Evolutionary conservation across 345 rosid genomes (phyloP), one percentile per base, ranked within the genome.

Genomic region (Garcia nutans): DNA sequence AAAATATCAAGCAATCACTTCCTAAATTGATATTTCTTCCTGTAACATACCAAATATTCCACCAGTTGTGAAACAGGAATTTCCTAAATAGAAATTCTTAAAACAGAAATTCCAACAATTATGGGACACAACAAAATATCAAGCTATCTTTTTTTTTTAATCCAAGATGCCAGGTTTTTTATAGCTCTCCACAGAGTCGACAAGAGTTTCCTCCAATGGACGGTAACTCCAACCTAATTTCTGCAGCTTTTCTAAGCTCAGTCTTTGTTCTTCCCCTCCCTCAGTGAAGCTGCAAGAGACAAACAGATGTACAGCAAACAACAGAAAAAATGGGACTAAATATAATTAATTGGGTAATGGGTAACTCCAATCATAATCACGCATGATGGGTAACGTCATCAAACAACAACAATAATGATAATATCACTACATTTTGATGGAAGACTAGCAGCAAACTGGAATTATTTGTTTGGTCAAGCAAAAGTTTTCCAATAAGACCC

Each of bases 141-240:
- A 33, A 45, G 9, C 49, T 45, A 45, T 45, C 10, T 10, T 49
- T 68, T 37, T 20, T 33, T 3, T 1, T 65, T 50, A 79, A 7
- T 65, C 78, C 69, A 79, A 42, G 66, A 70, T 56, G 22, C 82
- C 84, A 28, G 84, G 74, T 56, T 49, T 64, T 8, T 13, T 54
- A 70, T 78, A 84, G 65, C 82, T 84, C 65, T 81, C 80, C 47
- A 81, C 82, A 31, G 86, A 47, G 71, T 81, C 84, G 12, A 68
- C 68, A 0, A 84, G 78, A 28, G 84, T 84, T 81, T 82, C 83
- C 76, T 84, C 81, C 45, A 84, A 17, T 16, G 81, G 63, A 61
- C 77, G 77, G 70, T 47, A 55, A 69, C 78, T 82, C 87, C 87
- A 84, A 67, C 87, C 85, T 3, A 82, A 72, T 9, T 60, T 72